phyloP scores from a whole-genome alignment of 2,329 filamentous ascomycete genomes.

The Aspergillus transmontanensis region DNA sequence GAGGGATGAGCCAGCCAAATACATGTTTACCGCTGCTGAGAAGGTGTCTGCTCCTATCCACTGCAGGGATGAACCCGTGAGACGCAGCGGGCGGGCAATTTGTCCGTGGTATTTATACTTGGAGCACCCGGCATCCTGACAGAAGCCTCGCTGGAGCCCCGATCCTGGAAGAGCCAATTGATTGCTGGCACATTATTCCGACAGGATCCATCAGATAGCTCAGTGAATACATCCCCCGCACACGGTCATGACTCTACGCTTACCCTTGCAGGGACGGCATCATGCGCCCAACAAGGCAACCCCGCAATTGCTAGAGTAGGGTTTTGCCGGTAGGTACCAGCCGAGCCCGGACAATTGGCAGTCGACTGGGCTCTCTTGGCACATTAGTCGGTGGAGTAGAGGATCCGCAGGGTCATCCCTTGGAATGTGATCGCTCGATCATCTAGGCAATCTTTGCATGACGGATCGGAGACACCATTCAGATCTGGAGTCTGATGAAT shows the following conservation, averaged over 20 bases:
- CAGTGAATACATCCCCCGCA: conserved; percentile 2
- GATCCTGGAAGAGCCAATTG: background rate
- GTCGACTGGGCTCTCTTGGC: background rate
- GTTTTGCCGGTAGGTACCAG: background rate
- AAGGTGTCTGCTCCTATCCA: background rate
- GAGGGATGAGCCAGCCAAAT: background rate
- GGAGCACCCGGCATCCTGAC: background rate
- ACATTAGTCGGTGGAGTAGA: conserved; percentile 1
- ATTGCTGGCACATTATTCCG: background rate
- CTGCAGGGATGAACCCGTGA: background rate
- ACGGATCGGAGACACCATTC: background rate
- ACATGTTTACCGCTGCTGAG: background rate
- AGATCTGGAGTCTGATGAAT: background rate
- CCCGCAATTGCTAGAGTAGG: background rate
- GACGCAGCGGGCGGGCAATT: background rate
- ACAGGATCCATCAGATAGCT: background rate
- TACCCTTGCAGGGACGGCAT: conserved; percentile 1
- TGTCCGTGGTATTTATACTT: background rate
- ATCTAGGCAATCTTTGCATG: background rate
- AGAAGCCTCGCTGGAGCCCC: background rate
- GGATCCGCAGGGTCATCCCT: background rate
- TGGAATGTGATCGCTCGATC: background rate
- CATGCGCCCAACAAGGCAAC: background rate
- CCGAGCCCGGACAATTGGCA: background rate
- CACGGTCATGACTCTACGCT: background rate